Base-by-base conservation (phyloP, 306 rosid genomes). In the Arachis hypogaea region DNA sequence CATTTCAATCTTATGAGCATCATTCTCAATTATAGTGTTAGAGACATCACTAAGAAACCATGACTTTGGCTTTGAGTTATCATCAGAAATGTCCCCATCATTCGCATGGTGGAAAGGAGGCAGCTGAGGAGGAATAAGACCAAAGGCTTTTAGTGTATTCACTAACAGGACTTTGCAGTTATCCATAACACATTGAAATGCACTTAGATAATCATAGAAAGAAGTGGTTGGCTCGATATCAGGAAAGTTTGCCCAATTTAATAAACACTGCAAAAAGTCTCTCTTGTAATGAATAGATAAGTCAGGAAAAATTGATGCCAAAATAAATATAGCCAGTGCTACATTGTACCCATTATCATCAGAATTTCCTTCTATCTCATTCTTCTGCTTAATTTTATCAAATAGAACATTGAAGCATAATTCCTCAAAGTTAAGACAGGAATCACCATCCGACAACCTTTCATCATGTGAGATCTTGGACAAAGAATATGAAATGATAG, bases 401-500 rank as follows among this genome's bases (percentile, higher is more conserved):
- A 89, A 81, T 80, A 93, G 90, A 80, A 77, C 90, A 83, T 77
- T 75, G 81, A 93, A 93, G 84, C 98, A 93, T 78, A 90, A 82
- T 49, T 94, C 86, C 86, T 93, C 98, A 14, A 88, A 90, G 83
- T 90, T 87, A 68, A 80, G 86, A 75, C 93, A 90, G 49, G 88
- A 84, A 81, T 84, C 96, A 72, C 80, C 86, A 62, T 62, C 85
- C 74, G 79, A 79, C 47, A 82, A 76, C 72, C 72, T 86, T 83
- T 88, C 98, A 79, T 90, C 97, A 42, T 73, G 82, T 59, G 87
- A 87, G 57, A 80, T 83, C 83, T 87, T 93, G 66, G 69, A 75
- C 72, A 93, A 83, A 54, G 98, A 86, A 82, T 88, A 90, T 50
- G 98, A 93, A 78, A 90, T 85, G 73, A 93, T 86, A 65, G 98